Base-by-base conservation (phyloP, 805 yeast species). In the Saturnispora gosingensis region DNA sequence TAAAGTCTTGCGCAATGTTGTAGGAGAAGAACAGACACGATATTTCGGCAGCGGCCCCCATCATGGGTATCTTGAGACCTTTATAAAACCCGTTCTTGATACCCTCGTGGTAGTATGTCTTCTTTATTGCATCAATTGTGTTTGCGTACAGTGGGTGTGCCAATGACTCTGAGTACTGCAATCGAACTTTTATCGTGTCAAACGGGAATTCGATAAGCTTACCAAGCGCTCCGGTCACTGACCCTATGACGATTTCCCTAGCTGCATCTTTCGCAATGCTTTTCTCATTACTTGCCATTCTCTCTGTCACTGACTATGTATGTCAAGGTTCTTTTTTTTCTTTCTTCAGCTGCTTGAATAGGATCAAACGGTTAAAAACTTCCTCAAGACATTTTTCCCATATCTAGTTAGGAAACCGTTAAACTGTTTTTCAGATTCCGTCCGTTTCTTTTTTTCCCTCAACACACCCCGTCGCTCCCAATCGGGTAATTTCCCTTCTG, bases 1-100 rank as follows among this genome's bases (percentile, higher is more conserved):
- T 49, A 35, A 67, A 48, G 49, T 68, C 63, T 56, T 75, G 73
- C 34, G 81, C 69, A 45, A 71, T 61, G 51, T 77, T 79, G 59
- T 83, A 85, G 11, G 82, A 71, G 49, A 84, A 75, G 62, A 91
- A 91, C 8, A 91, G 69, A 2, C 84, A 80, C 3, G 96, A 89
- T 50, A 83, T 85, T 65, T 91, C 98, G 46, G 87, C 72, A n/a
- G 95, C 84, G 0, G 97, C 96, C 0, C 97, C 97, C 24, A 85
- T 63, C 45, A 90, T 68, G 0, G 98, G 98, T 0, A 95, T 86
- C 11, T 81, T 67, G 5, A 91, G 65, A 1, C 99, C 90, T 61
- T 73, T 80, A 62, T 86, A 90, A 59, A 90, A 85, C 3, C 97
- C 96, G 25, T 56, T 57, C 43, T 69, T 62, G 24, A 84, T 50